Percentiles rank a stretch among this genome's conserved stretches.
Conservation (phyloP, 2,329 filamentous ascomycete genomes). For the Curvularia verruculosa region DNA sequence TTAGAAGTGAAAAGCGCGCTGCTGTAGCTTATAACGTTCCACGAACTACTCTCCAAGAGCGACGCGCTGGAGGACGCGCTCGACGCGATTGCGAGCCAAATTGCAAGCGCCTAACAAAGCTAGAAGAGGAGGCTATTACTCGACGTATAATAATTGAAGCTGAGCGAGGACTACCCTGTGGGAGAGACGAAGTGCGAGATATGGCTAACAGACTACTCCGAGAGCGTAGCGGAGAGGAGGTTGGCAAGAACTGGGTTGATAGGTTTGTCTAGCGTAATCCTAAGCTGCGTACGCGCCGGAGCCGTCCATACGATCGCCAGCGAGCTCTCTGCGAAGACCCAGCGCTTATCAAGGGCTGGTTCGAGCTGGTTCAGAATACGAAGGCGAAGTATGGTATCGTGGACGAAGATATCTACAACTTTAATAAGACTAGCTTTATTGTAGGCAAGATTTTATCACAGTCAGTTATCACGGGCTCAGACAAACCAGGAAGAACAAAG, state of each 20-base stretch:
- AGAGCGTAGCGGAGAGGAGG: constrained; percentile 8
- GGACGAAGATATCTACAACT: constrained; percentile 27
- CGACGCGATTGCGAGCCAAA: constrained; percentile 7
- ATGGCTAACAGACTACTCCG: too few species aligned
- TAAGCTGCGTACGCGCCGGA: constrained; percentile 14
- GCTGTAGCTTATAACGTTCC: constrained; percentile 9
- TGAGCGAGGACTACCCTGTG: too few species aligned
- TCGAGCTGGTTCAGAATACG: neutral
- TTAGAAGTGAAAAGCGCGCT: neutral
- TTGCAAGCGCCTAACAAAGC: too few species aligned
- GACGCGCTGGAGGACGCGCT: neutral
- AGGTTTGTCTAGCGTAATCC: constrained; percentile 20
- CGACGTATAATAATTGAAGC: too few species aligned
- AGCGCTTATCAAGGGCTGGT: constrained; percentile 12
- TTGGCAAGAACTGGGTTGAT: constrained; percentile 21
- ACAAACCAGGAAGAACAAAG: constrained; percentile 25
- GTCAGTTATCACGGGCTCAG: constrained; percentile 28
- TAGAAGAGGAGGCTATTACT: too few species aligned
- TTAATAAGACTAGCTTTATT: constrained; percentile 41
- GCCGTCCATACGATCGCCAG: neutral
- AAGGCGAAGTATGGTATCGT: constrained; percentile 17
- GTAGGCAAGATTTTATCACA: constrained; percentile 36
- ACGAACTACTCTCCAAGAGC: neutral
- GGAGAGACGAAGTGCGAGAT: too few species aligned
- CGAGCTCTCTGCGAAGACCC: constrained; percentile 16